A percentile compares a stretch with the other conserved stretches of the same genome.
These are phyloP conservation scores for Glycyrrhiza uralensis DNA, from an alignment of 306 rosid species.

Conservation along the genomic window DNA sequence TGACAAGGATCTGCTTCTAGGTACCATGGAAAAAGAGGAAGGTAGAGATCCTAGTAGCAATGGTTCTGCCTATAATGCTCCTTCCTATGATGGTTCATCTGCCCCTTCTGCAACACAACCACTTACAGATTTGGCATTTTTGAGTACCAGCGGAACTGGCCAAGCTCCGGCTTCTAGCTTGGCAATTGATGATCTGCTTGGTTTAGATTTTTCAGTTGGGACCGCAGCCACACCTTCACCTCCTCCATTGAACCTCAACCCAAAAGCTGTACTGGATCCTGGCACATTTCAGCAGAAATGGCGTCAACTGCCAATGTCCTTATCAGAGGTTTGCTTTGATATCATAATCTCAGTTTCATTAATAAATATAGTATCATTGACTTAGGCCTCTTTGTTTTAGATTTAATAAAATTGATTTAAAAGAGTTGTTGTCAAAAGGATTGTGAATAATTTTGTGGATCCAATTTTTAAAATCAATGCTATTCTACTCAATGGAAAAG, in stretches of 20 bases:
- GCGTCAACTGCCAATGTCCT: constrained; percentile 90
- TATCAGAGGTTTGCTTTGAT: constrained; percentile 65
- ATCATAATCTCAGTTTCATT: constrained; percentile 20
- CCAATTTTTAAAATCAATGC: too few species aligned
- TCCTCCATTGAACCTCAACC: constrained; percentile 73
- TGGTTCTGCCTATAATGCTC: constrained; percentile 83
- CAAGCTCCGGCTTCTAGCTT: constrained; percentile 58
- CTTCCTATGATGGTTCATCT: constrained; percentile 59
- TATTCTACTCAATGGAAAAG: too few species aligned
- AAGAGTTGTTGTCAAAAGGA: background rate
- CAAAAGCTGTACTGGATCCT: constrained; percentile 85
- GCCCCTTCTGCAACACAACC: constrained; percentile 53
- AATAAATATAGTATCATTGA: constrained; percentile 4
- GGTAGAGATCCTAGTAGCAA: constrained; percentile 54
- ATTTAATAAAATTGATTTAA: background rate
- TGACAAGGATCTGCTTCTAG: constrained; percentile 92
- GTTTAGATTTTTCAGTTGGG: constrained; percentile 57
- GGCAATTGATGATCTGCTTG: constrained; percentile 87
- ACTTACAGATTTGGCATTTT: constrained; percentile 48
- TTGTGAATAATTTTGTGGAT: too few species aligned
- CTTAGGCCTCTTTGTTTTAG: too few species aligned
- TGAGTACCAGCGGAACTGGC: constrained; percentile 38
- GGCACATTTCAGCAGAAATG: constrained; percentile 94
- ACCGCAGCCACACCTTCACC: constrained; percentile 60
- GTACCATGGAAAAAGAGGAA: constrained; percentile 84